phyloP scores from a whole-genome alignment of 768 basidiomycete species.

The Rhizopogon vinicolor region DNA sequence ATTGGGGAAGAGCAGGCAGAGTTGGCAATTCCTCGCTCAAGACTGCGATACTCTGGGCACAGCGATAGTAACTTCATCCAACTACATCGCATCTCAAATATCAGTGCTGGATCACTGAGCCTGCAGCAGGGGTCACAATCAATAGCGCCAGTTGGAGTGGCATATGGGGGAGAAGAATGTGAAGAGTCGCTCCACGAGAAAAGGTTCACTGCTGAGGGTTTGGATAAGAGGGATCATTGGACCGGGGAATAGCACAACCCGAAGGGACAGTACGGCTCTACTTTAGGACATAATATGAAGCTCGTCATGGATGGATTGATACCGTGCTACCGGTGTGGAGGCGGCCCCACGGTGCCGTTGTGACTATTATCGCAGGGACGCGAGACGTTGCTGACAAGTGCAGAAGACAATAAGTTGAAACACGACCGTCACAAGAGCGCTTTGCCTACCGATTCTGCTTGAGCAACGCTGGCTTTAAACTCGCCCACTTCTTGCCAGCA shows the following conservation, averaged over 20 bases:
- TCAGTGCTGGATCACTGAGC: conserved; percentile 21
- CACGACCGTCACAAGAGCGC: not conserved
- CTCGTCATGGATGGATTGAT: not conserved
- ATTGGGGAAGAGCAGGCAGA: conserved; percentile 1
- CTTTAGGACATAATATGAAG: not conserved
- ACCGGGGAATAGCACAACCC: not conserved
- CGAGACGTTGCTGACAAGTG: conserved; percentile 52
- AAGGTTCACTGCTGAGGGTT: not conserved
- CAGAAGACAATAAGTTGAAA: not conserved
- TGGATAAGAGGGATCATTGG: not conserved
- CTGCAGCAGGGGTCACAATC: conserved; percentile 10
- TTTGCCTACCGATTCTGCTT: conserved; percentile 59
- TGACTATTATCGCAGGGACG: conserved; percentile 42
- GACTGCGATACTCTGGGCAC: not conserved
- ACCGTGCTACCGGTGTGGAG: not conserved
- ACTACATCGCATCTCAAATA: conserved; percentile 23
- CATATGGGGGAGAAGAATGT: conserved; percentile 23
- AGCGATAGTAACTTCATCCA: not conserved
- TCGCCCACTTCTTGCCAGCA: conserved; percentile 70
- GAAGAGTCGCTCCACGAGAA: not conserved
- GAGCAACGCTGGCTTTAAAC: conserved; percentile 66
- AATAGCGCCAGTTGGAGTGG: conserved; percentile 15
- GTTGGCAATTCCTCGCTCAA: not conserved
- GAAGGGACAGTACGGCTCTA: not conserved
- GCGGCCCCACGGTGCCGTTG: not conserved